phyloP scores from a whole-genome alignment of 371 early-diverging fungal species.

The Dinochytrium kinnereticum region DNA sequence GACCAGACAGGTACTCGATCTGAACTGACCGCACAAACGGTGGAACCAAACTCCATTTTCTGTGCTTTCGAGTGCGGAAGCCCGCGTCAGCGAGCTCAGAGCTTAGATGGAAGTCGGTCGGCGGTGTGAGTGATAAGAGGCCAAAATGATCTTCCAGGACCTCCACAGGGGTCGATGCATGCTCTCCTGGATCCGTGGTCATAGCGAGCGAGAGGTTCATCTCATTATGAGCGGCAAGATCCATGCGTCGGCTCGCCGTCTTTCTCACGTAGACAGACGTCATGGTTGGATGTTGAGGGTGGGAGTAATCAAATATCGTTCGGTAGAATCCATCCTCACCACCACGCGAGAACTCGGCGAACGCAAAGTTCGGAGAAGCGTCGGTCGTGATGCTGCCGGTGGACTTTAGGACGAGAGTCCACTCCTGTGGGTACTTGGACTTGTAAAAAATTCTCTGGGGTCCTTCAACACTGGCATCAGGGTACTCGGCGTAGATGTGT shows the following conservation, averaged over 20 bases:
- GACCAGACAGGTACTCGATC: constrained; percentile 24
- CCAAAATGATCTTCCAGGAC: constrained; percentile 39
- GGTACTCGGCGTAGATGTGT: constrained; percentile 22
- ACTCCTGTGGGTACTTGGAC: constrained; percentile 15
- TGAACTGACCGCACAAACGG: constrained; percentile 27
- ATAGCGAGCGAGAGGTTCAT: constrained; percentile 16
- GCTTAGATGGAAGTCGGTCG: constrained; percentile 19
- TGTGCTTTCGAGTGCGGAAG: neutral
- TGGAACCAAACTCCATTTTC: neutral
- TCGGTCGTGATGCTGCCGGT: constrained; percentile 20
- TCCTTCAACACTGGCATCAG: constrained; percentile 1
- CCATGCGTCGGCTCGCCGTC: neutral
- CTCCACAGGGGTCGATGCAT: constrained; percentile 35
- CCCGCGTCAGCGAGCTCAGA: constrained; percentile 25
- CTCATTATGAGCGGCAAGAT: constrained; percentile 16
- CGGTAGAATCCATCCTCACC: constrained; percentile 6
- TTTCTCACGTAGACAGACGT: constrained; percentile 20
- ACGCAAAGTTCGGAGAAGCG: constrained; percentile 13
- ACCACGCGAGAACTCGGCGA: constrained; percentile 10
- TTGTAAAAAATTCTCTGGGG: constrained; percentile 18
- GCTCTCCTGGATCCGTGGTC: constrained; percentile 14
- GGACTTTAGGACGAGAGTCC: constrained; percentile 23
- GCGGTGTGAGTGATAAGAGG: constrained; percentile 29
- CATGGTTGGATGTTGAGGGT: constrained; percentile 43
- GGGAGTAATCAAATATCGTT: constrained; percentile 45